These are phyloP conservation scores for Vitis cinerea DNA, from an alignment of 164 flowering plant genomes.

Conservation along the genomic window DNA sequence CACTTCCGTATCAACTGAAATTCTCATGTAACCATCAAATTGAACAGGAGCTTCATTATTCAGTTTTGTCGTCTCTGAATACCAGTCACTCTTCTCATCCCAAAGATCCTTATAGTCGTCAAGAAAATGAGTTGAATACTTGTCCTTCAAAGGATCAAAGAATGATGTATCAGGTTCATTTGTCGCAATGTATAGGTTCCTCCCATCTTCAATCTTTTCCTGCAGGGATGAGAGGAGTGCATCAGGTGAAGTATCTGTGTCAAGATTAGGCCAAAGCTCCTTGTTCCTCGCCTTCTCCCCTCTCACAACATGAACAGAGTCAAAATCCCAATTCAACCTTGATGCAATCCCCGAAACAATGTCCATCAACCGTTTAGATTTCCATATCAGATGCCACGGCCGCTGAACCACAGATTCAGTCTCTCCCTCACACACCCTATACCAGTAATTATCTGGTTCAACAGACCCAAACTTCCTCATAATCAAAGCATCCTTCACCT, in stretches of 20 bases:
- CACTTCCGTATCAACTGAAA: slow-evolving; percentile 83
- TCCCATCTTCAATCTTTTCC: slow-evolving; percentile 76
- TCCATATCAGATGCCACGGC: slow-evolving; percentile 91
- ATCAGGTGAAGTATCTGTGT: slow-evolving; percentile 67
- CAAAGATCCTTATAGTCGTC: slow-evolving; percentile 86
- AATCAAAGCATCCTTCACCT: slow-evolving; percentile 61
- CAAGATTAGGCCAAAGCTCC: slow-evolving; percentile 72
- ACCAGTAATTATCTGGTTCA: slow-evolving; percentile 94
- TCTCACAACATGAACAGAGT: slow-evolving; percentile 77
- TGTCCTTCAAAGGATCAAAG: slow-evolving; percentile 82
- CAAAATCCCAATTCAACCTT: slow-evolving; percentile 73
- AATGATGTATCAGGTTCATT: slow-evolving; percentile 68
- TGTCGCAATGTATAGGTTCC: slow-evolving; percentile 75
- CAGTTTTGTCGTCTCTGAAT: slow-evolving; percentile 60
- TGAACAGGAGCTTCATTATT: slow-evolving; percentile 72
- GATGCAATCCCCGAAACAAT: slow-evolving; percentile 58
- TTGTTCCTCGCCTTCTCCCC: slow-evolving; percentile 80
- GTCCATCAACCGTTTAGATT: slow-evolving; percentile 66
- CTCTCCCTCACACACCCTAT: slow-evolving; percentile 94
- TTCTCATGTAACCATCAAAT: slow-evolving; percentile 92
- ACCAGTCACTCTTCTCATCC: slow-evolving; percentile 89
- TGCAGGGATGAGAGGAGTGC: slow-evolving; percentile 61
- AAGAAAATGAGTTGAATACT: slow-evolving; percentile 79
- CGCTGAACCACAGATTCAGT: slow-evolving; percentile 75
- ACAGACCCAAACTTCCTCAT: slow-evolving; percentile 87